These are phyloP conservation scores for Apiospora phragmitis DNA, from an alignment of 2,329 filamentous ascomycete species.

Conservation along the genomic window DNA sequence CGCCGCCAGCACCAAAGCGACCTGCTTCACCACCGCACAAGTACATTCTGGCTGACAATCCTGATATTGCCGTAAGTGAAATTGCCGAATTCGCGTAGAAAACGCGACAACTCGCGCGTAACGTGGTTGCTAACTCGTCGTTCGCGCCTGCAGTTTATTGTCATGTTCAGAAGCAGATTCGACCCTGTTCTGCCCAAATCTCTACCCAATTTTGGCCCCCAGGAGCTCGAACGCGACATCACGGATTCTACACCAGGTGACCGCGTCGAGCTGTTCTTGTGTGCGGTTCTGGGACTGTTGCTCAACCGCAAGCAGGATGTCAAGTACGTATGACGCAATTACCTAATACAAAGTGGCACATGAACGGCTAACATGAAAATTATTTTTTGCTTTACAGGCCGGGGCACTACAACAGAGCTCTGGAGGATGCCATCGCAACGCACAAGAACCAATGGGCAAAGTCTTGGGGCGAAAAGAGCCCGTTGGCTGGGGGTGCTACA, in stretches of 20 bases:
- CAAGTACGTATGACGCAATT: conserved; percentile 66
- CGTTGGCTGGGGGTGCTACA: conserved; percentile 74
- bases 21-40: conserved; percentile 88
- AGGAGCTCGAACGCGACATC: conserved; percentile 89
- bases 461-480: conserved; percentile 81
- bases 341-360: background rate
- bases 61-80: conserved; percentile 83
- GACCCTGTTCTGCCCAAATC: conserved; percentile 86
- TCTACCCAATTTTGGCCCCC: conserved; percentile 85
- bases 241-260: conserved; percentile 77
- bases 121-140: conserved; percentile 23
- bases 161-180: conserved; percentile 97
- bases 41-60: conserved; percentile 85
- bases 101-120: conserved; percentile 57
- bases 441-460: conserved; percentile 88
- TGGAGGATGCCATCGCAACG: conserved; percentile 87
- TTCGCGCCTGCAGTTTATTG: conserved; percentile 72
- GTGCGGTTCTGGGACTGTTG: conserved; percentile 82
- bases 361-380: background rate
- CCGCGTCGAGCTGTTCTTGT: conserved; percentile 84
- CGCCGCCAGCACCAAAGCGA: conserved; percentile 73
- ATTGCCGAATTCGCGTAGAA: conserved; percentile 40
- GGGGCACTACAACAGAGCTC: conserved; percentile 87
- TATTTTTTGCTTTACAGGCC: conserved; percentile 56
- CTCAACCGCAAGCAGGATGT: conserved; percentile 98